Evolutionary conservation across 148 eudicot species (phyloP), one percentile per base, ranked within the genome.

Genomic region (Rhododendron kiyosumense): DNA sequence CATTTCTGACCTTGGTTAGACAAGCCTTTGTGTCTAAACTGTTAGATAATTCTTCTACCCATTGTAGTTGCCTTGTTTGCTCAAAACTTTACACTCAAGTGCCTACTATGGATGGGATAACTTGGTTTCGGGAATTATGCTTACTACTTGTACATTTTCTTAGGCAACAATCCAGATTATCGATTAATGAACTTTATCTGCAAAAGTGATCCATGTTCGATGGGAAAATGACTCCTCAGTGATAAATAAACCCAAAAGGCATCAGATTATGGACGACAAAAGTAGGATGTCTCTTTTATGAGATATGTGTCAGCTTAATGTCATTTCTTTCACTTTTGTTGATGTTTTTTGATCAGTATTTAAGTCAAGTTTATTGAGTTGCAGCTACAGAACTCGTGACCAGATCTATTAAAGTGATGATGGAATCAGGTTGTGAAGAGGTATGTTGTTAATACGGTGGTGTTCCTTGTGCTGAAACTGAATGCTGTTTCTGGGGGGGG

Each of bases 361-460:
- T 78, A 81, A 75, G 78, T 45, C 77, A 20, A 65, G 73, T 69
- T 48, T 28, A 51, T 85, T 63, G 15, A 83, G 12, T 90, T 88
- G 82, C 99, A 96, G 99, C 99, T 45, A 94, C 99, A 12, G 96
- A 96, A 86, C 92, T 96, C 84, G 99, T 96, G 71, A 93, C 98
- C 45, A 89, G 94, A 92, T 92, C 98, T 5, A 96, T 96, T 84
- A 91, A 89, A 84, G 97, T 91, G 82, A 96, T 96, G 99, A 96
- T 93, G 99, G 94, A 92, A 90, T 96, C 98, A 85, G 99, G 99
- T 86, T 96, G 99, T 85, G 96, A 96, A 85, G 99, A 96, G 99
- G 99, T 96, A 96, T 71, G 78, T 34, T 84, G 28, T 84, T 76
- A 51, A 22, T 75, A 34, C 2, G 32, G 34, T 7, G 57, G 48